phyloP scores from a whole-genome alignment of 306 rosid species.

The Dicorynia guianensis region DNA sequence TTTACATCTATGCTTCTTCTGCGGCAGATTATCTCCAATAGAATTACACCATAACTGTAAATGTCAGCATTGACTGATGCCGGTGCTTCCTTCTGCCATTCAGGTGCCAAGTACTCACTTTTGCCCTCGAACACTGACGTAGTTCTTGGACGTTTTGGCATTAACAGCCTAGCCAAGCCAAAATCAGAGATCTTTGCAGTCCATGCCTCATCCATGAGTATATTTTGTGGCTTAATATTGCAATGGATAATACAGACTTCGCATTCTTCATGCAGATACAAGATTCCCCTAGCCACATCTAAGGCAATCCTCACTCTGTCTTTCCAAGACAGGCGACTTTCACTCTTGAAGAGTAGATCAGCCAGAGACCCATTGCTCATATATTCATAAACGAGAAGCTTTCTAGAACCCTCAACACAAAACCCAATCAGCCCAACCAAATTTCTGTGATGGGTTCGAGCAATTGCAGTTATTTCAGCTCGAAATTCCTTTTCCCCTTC shows the following conservation, averaged over 20 bases:
- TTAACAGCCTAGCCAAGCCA: constrained; percentile 46
- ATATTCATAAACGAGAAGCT: constrained; percentile 51
- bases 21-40: constrained; percentile 47
- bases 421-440: constrained; percentile 52
- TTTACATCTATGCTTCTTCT: constrained; percentile 35
- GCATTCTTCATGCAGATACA: constrained; percentile 55
- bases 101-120: constrained; percentile 48
- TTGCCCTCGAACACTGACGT: background rate
- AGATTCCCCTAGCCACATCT: constrained; percentile 44
- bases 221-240: constrained; percentile 50
- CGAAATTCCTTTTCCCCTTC: constrained; percentile 48
- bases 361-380: constrained; percentile 55
- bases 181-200: constrained; percentile 52
- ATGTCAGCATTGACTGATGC: constrained; percentile 42
- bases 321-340: constrained; percentile 12
- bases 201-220: constrained; percentile 53
- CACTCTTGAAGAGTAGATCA: constrained; percentile 28
- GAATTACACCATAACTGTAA: constrained; percentile 40
- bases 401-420: constrained; percentile 46
- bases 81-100: constrained; percentile 41
- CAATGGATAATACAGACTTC: constrained; percentile 46
- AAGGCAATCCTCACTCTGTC: constrained; percentile 42
- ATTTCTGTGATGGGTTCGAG: constrained; percentile 53
- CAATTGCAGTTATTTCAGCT: constrained; percentile 47
- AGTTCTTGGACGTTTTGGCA: constrained; percentile 14